Evolutionary conservation across 164 flowering plant species (phyloP), one percentile per base, ranked within the genome.

Genomic region (Brasenia schreberi): DNA sequence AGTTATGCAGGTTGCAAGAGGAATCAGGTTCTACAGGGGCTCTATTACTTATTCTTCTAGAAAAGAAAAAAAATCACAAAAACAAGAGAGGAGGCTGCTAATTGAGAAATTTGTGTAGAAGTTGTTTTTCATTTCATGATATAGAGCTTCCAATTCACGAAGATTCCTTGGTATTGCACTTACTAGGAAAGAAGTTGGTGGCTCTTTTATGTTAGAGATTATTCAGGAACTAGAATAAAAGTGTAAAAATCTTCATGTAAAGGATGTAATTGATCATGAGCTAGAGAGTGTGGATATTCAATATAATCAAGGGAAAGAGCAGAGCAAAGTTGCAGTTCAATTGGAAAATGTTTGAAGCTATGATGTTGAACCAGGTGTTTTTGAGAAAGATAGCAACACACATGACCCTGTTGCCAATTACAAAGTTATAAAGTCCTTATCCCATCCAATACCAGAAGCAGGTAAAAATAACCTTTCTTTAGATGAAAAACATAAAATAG

Each of bases 221-320:
- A 18, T 87, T 69, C 88, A 89, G 76, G 91, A 87, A 73, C 68
- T 87, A 49, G 69, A 78, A 70, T 71, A 78, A 67, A 69, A 74
- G 19, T 75, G 72, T 45, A 76, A 71, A 66, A 19, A 33, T 6
- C 67, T 75, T 45, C 27, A 71, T 68, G 43, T 42, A 42, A 33
- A 18, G 39, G 52, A 16, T 7, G 63, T 42, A 5, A 49, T 64
- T 61, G 68, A 76, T 43, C 44, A 4, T 27, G 14, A 18, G 18
- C 23, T 64, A 49, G 67, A 11, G 72, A 76, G 65, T 39, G 66
- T 33, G 65, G 65, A 49, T 59, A 18, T 19, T 12, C 68, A 33
- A 11, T 5, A 61, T 19, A 7, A 10, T 59, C 58, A 45, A 19
- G 59, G 23, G 42, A 65, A 70, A 23, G 68, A 67, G 63, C 65